phyloP scores from a whole-genome alignment of 2,329 filamentous ascomycete genomes.

The Zalaria sp. region DNA sequence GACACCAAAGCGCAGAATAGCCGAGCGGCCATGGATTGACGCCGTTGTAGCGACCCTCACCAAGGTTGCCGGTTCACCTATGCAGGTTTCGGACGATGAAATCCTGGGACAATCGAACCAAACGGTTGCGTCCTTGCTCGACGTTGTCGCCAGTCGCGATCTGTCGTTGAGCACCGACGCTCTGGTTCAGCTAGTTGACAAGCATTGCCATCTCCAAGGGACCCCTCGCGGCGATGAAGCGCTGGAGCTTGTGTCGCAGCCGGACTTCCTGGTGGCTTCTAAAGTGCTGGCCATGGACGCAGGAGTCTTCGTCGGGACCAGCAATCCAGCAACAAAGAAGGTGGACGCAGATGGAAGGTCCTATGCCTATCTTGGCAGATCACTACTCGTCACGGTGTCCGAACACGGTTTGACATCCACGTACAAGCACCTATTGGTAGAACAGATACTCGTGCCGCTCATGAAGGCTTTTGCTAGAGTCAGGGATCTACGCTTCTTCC shows the following conservation, averaged over 20 bases:
- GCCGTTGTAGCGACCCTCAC: constrained; percentile 22
- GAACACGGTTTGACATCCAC: no score
- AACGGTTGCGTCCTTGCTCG: constrained; percentile 12
- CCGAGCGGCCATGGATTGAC: constrained; percentile 31
- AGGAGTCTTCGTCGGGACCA: constrained; percentile 26
- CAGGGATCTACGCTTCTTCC: constrained; percentile 13
- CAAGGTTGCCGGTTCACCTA: constrained; percentile 12
- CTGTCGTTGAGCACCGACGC: neutral
- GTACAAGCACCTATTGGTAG: neutral
- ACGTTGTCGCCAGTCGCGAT: constrained; percentile 5
- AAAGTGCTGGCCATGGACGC: constrained; percentile 31
- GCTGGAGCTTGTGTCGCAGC: neutral
- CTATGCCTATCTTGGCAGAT: neutral
- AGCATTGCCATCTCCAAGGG: neutral
- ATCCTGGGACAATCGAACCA: constrained; percentile 4
- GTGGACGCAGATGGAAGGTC: neutral
- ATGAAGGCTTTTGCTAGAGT: constrained; percentile 16
- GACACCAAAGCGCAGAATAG: constrained; percentile 23
- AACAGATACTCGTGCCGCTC: constrained; percentile 12
- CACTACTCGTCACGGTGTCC: neutral
- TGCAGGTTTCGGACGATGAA: no score
- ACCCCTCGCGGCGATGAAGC: neutral
- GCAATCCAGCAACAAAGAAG: constrained; percentile 1
- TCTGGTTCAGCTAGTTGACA: neutral
- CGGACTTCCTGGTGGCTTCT: constrained; percentile 27